Evolutionary conservation across 108 stramenopile genomes (phyloP).

Genomic region (Fistulifera pelliculosa): DNA sequence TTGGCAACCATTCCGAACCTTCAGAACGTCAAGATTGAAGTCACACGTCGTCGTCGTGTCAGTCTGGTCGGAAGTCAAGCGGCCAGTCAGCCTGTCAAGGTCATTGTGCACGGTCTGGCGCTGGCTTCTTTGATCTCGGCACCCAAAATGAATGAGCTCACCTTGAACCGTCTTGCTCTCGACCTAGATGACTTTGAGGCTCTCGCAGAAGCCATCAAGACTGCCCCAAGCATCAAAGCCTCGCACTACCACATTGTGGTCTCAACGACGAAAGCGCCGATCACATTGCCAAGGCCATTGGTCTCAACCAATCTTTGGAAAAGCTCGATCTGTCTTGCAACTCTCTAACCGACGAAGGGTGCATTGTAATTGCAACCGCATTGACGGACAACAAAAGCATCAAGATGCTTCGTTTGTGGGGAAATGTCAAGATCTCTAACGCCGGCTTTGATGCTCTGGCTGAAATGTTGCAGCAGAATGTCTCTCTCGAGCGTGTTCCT

Average conservation of each 20-base stretch:
- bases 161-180: constrained; percentile 3
- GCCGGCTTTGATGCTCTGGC: constrained; percentile 7
- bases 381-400: constrained; percentile 14
- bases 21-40: constrained; percentile 11
- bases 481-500: constrained; percentile 5
- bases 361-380: constrained; percentile 7
- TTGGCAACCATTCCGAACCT: constrained; percentile 4
- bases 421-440: constrained; percentile 9
- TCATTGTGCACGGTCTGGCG: not conserved
- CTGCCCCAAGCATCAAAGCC: constrained; percentile 3
- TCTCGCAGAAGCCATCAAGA: constrained; percentile 7
- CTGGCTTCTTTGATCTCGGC: constrained; percentile 4
- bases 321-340: constrained; percentile 15
- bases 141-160: constrained; percentile 3
- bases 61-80: not conserved
- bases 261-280: constrained; percentile 1
- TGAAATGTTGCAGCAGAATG: constrained; percentile 11
- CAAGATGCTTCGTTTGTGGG: constrained; percentile 8
- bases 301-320: constrained; percentile 7
- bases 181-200: constrained; percentile 3
- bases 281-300: constrained; percentile 3
- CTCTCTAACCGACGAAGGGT: constrained; percentile 7
- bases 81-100: constrained; percentile 3
- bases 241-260: constrained; percentile 9
- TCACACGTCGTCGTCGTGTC: constrained; percentile 1